Evolutionary conservation across 148 eudicot species (phyloP), one percentile per base, ranked within the genome.

Genomic region (Polygonum aviculare): DNA sequence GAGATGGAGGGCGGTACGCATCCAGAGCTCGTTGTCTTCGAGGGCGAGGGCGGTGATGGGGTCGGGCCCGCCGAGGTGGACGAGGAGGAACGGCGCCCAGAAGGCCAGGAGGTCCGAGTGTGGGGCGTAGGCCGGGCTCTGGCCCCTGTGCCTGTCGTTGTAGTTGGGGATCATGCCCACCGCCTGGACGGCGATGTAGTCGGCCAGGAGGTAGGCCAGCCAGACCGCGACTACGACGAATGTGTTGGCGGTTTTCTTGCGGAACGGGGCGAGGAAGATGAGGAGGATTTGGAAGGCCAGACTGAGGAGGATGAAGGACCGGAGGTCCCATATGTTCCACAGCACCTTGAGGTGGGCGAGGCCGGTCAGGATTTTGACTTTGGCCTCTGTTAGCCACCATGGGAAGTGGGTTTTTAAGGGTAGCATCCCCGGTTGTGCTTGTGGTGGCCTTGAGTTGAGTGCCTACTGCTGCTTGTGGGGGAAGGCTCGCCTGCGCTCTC

Each of bases 1-100:
- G 14, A 88, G 59, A 2, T 77, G 79, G 12, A 83, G 84, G 21
- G 79, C 14, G 74, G 79, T 81, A 33, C 88, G 77, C 11, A 74
- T 80, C 88, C 92, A 83, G 16, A 86, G 82, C 79, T 85, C 87
- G n/a, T 80, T 73, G 74, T 80, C 83, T 62, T 77, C 77, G 76
- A 80, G 48, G 4, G 71, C 69, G 15, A 77, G 45, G 48, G 80
- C 80, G 1, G 83, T 81, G 71, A 81, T 80, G 9, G 73, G 77
- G 77, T 80, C 83, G 0, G 77, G 83, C 0, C 83, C 80, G 63
- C 82, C 79, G n/a, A 80, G 67, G 36, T 80, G 82, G 63, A 73
- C 35, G 9, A 76, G 52, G 16, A 77, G 49, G 52, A 77, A 80
- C 4, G 83, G 77, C 1, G 80, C 80, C 80, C 83, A 81, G 60